These are phyloP conservation scores for Heliamphora pulchella DNA, from an alignment of 179 eudicot genomes.

Conservation along the genomic window DNA sequence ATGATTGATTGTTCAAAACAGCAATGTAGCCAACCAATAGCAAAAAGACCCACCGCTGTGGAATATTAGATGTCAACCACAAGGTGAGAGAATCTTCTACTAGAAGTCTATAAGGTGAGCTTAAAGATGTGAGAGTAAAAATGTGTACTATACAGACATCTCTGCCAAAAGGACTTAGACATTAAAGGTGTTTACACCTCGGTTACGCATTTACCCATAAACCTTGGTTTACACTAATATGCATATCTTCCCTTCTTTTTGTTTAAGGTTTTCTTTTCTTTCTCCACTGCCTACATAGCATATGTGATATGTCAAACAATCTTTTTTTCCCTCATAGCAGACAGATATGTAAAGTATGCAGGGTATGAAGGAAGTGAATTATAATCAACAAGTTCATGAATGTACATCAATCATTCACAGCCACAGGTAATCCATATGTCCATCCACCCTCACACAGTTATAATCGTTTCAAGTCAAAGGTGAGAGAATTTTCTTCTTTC, in stretches of 20 bases:
- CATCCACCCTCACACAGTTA: not conserved
- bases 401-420: not conserved
- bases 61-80: too few species aligned
- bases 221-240: not conserved
- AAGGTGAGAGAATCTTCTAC: too few species aligned
- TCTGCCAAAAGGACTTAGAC: too few species aligned
- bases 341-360: not conserved
- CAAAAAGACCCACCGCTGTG: too few species aligned
- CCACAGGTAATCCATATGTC: not conserved
- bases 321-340: not conserved
- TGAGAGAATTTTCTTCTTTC: not conserved
- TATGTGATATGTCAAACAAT: too few species aligned
- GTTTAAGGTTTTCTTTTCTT: slow-evolving; percentile 2
- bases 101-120: too few species aligned
- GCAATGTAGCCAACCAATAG: not conserved
- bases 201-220: not conserved
- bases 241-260: not conserved
- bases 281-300: not conserved
- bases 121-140: too few species aligned
- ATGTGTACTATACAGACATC: too few species aligned
- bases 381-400: not conserved
- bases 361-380: not conserved
- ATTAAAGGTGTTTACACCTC: not conserved
- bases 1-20: not conserved
- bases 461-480: not conserved